These are phyloP conservation scores for Meyerozyma elateridarum DNA, from an alignment of 1,139 yeast genomes.

Conservation along the genomic window DNA sequence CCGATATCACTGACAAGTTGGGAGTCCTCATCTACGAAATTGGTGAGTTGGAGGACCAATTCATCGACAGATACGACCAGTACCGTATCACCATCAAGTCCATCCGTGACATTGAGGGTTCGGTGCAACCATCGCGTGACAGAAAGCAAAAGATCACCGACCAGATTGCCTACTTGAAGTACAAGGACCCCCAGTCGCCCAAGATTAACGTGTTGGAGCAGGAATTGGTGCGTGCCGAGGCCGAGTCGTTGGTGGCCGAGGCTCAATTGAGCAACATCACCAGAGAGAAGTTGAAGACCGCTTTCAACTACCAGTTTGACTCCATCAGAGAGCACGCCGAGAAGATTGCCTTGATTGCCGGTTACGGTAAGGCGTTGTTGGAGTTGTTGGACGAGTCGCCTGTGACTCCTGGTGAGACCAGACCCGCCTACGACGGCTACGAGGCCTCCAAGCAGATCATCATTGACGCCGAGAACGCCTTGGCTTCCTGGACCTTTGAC, in stretches of 20 bases:
- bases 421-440: constrained; percentile 84
- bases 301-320: constrained; percentile 80
- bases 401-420: constrained; percentile 87
- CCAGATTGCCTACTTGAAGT: constrained; percentile 76
- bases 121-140: constrained; percentile 84
- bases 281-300: constrained; percentile 81
- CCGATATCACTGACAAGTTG: constrained; percentile 80
- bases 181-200: constrained; percentile 81
- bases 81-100: constrained; percentile 78
- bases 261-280: constrained; percentile 86
- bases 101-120: constrained; percentile 79
- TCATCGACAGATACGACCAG: constrained; percentile 81
- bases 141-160: constrained; percentile 83
- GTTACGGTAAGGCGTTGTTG: constrained; percentile 81
- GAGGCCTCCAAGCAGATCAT: constrained; percentile 85
- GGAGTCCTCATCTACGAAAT: constrained; percentile 79
- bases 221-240: constrained; percentile 86
- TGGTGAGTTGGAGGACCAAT: constrained; percentile 85
- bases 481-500: constrained; percentile 81
- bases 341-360: constrained; percentile 80
- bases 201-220: constrained; percentile 79
- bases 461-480: constrained; percentile 79
- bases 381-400: constrained; percentile 81
- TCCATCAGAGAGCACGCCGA: constrained; percentile 79
- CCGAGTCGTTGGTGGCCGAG: constrained; percentile 85